These are phyloP conservation scores for Fusarium kyushuense DNA, from an alignment of 2,329 filamentous ascomycete genomes.

Conservation along the genomic window DNA sequence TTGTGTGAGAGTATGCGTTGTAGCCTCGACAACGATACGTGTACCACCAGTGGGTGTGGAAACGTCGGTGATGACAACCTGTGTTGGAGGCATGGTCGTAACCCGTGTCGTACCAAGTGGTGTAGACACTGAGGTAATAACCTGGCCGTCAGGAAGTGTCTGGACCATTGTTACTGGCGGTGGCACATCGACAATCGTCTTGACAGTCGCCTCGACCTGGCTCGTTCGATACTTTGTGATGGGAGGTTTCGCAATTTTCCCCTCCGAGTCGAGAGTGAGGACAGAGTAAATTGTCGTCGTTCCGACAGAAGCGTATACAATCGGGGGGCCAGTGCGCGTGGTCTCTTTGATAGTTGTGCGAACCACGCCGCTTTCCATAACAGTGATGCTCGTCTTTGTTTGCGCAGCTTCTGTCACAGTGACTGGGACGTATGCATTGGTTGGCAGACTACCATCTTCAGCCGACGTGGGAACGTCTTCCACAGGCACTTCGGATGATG, in stretches of 20 bases:
- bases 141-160: constrained; percentile 28
- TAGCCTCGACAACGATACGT: constrained; percentile 27
- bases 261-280: constrained; percentile 24
- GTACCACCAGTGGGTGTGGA: constrained; percentile 18
- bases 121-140: constrained; percentile 27
- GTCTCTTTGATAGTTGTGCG: constrained; percentile 15
- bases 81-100: constrained; percentile 30
- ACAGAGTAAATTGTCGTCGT: constrained; percentile 38
- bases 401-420: constrained; percentile 9
- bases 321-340: constrained; percentile 21
- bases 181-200: constrained; percentile 30
- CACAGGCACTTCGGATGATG: background rate
- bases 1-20: constrained; percentile 33
- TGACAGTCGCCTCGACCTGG: constrained; percentile 28
- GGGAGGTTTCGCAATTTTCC: constrained; percentile 11
- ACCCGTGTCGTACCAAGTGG: constrained; percentile 25
- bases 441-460: background rate
- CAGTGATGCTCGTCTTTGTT: constrained; percentile 17
- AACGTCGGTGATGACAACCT: constrained; percentile 35
- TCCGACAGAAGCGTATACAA: constrained; percentile 31
- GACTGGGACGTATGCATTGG: background rate
- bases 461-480: background rate
- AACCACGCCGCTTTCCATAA: constrained; percentile 9
- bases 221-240: constrained; percentile 30
- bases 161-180: constrained; percentile 19